Evolutionary conservation across 345 rosid species (phyloP), one percentile per base, ranked within the genome.

Genomic region (Hibiscus trionum): DNA sequence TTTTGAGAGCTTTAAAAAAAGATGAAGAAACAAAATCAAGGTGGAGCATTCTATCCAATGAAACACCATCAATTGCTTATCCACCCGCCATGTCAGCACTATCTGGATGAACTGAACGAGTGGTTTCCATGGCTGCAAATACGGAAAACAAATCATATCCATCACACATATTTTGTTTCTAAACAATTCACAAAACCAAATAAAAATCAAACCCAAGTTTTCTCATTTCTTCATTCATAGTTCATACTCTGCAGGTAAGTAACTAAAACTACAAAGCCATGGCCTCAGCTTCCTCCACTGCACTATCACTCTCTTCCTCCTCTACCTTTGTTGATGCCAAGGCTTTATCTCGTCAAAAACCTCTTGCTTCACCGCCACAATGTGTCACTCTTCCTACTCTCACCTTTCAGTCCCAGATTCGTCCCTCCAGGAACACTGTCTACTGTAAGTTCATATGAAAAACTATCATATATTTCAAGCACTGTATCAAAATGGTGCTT

Each of bases 21-120:
- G 44, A 39, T 39, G 44, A 39, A 39, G 2, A 33, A 33, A 33
- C 37, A 33, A 1, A 47, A 47, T 47, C 53, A 29, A 52, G 37
- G 53, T 64, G 85, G 82, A 77, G 16, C 53, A 49, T 49, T 49
- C 53, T 11, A 49, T 11, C 53, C 53, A 49, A 87, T 78, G 78
- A 80, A 70, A 77, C 77, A 77, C 77, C 87, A 64, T 83, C 75
- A 73, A 83, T 71, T 33, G 78, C 55, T 79, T 83, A 62, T 82
- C 79, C 84, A 75, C 47, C 12, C 26, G 81, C 90, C 90, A 88
- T 61, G 80, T 90, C 89, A 88, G 87, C 91, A 75, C 88, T 84
- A 88, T 88, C 96, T 73, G 64, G 83, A 86, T 85, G 55, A 77
- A 63, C 77, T 12, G 70, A 86, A 86, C 71, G 90, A 79, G 85